These are phyloP conservation scores for Ascoidea asiatica DNA, from an alignment of 805 yeast species.

Conservation along the genomic window DNA sequence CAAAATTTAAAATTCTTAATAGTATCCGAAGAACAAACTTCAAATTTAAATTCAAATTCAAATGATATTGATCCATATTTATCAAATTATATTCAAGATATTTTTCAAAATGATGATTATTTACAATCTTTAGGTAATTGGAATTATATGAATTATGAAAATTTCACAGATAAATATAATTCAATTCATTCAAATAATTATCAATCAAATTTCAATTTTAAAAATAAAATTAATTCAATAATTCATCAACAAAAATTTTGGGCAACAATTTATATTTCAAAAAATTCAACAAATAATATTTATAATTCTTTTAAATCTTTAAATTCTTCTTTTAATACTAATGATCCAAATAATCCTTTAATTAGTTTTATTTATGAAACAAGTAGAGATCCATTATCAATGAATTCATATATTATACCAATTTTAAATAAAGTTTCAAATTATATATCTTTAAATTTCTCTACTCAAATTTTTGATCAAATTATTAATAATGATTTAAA, in stretches of 20 bases:
- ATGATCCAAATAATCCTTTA: slow-evolving; percentile 21
- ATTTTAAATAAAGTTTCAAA: slow-evolving; percentile 24
- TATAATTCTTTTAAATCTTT: slow-evolving; percentile 14
- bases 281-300: slow-evolving; percentile 28
- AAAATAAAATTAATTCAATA: slow-evolving; percentile 25
- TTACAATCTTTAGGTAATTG: slow-evolving; percentile 15
- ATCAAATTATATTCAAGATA: slow-evolving; percentile 9
- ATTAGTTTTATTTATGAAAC: slow-evolving; percentile 40
- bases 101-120: slow-evolving; percentile 4
- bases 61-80: slow-evolving; percentile 9
- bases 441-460: slow-evolving; percentile 14
- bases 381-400: slow-evolving; percentile 45
- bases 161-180: slow-evolving; percentile 14
- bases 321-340: slow-evolving; percentile 4
- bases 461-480: slow-evolving; percentile 13
- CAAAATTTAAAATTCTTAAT: slow-evolving; percentile 18
- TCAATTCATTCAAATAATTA: slow-evolving; percentile 9
- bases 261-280: slow-evolving; percentile 42
- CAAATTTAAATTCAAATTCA: slow-evolving; percentile 9
- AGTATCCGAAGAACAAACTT: slow-evolving; percentile 18
- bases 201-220: slow-evolving; percentile 13
- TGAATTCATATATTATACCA: slow-evolving; percentile 31
- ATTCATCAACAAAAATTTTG: slow-evolving; percentile 48
- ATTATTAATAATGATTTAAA: slow-evolving; percentile 15
- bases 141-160: slow-evolving; percentile 15